These are phyloP conservation scores for Salvia sclarea DNA, from an alignment of 305 asterid genomes.

Conservation along the genomic window DNA sequence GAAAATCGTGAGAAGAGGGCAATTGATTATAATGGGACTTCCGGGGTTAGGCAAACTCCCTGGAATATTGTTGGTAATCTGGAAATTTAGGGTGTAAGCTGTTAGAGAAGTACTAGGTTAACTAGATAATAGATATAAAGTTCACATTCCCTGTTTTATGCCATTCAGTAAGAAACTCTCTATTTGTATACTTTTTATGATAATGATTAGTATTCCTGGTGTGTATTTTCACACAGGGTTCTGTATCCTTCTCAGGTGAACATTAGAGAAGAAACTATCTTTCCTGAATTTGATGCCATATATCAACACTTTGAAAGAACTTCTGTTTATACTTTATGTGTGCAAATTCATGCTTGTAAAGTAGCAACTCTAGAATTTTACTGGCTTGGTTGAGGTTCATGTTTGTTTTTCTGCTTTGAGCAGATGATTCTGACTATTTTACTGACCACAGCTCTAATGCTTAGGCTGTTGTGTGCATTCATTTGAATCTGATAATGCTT, in stretches of 20 bases:
- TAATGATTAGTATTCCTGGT: not conserved
- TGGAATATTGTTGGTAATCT: not conserved
- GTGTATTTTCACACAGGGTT: not conserved
- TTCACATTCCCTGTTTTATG: conserved; percentile 2
- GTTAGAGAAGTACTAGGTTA: not conserved
- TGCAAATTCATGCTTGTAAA: conserved; percentile 17
- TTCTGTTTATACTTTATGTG: conserved; percentile 7
- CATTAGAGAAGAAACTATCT: not conserved
- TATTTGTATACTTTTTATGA: not conserved
- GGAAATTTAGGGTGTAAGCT: not conserved
- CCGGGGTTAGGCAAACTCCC: conserved; percentile 15
- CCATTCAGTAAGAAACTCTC: not conserved
- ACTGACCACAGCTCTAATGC: not conserved
- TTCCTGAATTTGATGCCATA: not conserved
- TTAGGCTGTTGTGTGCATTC: conserved; percentile 9
- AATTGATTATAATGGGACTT: not conserved
- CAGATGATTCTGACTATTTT: conserved; percentile 5
- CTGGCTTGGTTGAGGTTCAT: conserved; percentile 20
- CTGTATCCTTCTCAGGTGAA: not conserved
- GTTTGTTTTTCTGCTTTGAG: conserved; percentile 21
- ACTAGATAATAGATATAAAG: not conserved
- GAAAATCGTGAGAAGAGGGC: not conserved
- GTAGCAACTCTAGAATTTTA: conserved; percentile 25
- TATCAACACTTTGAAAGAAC: not conserved
- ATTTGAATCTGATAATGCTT: too few species aligned